Evolutionary conservation across 306 rosid species (phyloP).

Genomic region (Glycine latifolia): DNA sequence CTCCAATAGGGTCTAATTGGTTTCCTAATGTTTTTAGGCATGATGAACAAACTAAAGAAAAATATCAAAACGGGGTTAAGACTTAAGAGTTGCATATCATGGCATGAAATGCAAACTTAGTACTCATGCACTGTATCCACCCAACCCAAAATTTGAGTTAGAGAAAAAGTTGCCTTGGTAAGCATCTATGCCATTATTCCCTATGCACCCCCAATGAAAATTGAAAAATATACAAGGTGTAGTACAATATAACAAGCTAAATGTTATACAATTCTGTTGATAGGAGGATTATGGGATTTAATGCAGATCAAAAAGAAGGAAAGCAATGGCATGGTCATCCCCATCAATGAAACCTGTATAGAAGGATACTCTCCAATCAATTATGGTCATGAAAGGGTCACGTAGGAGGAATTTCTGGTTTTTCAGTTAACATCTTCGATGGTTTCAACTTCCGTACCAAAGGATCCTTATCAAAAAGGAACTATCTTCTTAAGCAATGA

Average conservation of each 20-base stretch:
- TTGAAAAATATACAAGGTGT: slow-evolving; percentile 47
- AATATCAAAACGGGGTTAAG: background rate
- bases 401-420: slow-evolving; percentile 1
- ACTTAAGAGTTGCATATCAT: slow-evolving; percentile 9
- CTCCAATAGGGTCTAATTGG: background rate
- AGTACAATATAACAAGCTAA: slow-evolving; percentile 36
- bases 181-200: slow-evolving; percentile 50
- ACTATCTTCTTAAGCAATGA: slow-evolving; percentile 11
- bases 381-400: slow-evolving; percentile 31
- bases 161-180: slow-evolving; percentile 15
- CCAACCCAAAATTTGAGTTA: slow-evolving; percentile 8
- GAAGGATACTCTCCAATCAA: slow-evolving; percentile 27
- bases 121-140: background rate
- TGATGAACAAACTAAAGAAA: background rate
- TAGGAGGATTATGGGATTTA: slow-evolving; percentile 36
- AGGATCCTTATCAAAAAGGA: slow-evolving; percentile 39
- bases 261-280: slow-evolving; percentile 41
- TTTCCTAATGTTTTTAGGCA: background rate
- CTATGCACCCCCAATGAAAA: slow-evolving; percentile 29
- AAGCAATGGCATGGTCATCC: slow-evolving; percentile 39
- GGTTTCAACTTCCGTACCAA: slow-evolving; percentile 13
- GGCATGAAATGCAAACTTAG: slow-evolving; percentile 36
- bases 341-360: slow-evolving; percentile 36
- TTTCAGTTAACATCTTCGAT: slow-evolving; percentile 19
- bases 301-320: slow-evolving; percentile 38